These are phyloP conservation scores for Trametes meyenii DNA, from an alignment of 768 basidiomycete genomes.

Conservation along the genomic window DNA sequence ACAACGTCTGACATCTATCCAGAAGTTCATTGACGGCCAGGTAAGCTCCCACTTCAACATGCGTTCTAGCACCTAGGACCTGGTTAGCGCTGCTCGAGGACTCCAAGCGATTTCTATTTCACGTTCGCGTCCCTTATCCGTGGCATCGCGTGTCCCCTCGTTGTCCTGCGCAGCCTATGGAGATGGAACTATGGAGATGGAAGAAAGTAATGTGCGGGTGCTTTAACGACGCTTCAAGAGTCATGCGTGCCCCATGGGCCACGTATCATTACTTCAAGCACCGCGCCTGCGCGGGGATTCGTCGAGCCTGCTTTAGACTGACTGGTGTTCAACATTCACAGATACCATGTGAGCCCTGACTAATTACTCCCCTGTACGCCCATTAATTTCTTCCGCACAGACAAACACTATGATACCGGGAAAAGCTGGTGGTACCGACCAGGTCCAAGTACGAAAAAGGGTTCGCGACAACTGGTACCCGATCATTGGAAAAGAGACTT, in stretches of 20 bases:
- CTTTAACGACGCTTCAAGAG: no score
- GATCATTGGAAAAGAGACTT: slow-evolving; percentile 54
- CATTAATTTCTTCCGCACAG: slow-evolving; percentile 38
- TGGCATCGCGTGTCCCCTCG: no score
- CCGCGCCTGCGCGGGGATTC: not conserved
- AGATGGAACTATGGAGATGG: no score
- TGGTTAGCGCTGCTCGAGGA: not conserved
- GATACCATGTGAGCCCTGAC: slow-evolving; percentile 54
- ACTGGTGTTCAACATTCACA: slow-evolving; percentile 25
- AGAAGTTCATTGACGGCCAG: slow-evolving; percentile 51
- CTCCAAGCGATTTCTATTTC: no score
- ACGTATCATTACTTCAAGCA: not conserved
- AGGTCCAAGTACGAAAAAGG: slow-evolving; percentile 45
- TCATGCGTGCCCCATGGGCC: not conserved
- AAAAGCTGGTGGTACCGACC: slow-evolving; percentile 66
- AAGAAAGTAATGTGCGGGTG: no score
- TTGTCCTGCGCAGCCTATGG: no score
- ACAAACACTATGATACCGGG: slow-evolving; percentile 58
- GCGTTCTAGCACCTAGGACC: not conserved
- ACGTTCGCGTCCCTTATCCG: no score
- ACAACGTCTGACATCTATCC: slow-evolving; percentile 51
- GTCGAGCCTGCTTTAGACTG: not conserved
- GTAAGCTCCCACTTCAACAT: slow-evolving; percentile 28
- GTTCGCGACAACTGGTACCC: slow-evolving; percentile 54
- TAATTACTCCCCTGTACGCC: slow-evolving; percentile 22